Base-by-base conservation (phyloP, 2,329 filamentous ascomycete species). In the Aspergillus calidoustus region DNA sequence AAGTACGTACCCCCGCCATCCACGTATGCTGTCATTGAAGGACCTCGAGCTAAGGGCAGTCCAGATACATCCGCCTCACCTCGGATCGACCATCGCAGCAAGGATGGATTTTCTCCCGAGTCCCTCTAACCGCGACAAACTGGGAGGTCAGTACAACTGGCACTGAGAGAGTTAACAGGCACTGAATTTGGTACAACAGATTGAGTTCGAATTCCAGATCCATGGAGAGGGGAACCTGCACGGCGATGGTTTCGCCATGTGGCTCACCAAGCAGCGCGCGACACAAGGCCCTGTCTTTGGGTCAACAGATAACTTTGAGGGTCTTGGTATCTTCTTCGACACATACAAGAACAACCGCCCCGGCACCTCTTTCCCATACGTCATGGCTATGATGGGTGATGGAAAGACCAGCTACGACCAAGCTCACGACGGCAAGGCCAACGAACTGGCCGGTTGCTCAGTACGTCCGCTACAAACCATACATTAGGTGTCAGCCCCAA, bases 271-370 rank as follows among this genome's bases (percentile, higher is more conserved):
- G 80, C 89, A 97, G 79, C 91, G 95, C 67, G 93, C 87, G 34
- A 86, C 89, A 70, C 80, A 83, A 62, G 95, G 95, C 17, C 85
- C 88, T 11, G 94, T 99, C 43, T 99, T 99, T 78, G 95, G 95
- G 54, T 89, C 89, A 68, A 83, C 85, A 31, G 94, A 99, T 80
- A 87, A 87, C 66, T 99, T 98, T 71, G 94, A 99, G 77, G 95
- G 95, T 4, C 85, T 99, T 51, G 95, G 93, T 58, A 86, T 99
- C 78, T 98, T 97, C 82, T 87, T 99, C 81, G 95, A 99, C 77
- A 99, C 95, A 49, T 99, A 99, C 85, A 99, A 99, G 88, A 99
- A 99, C 83, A 97, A 97, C 82, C 89, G 95, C 15, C 94, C 95
- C 0, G 95, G 95, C 48, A 90, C 92, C 47, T 91, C 97, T 51